Conservation (phyloP, 768 basidiomycete genomes). For the Cantharellus anzutake region DNA sequence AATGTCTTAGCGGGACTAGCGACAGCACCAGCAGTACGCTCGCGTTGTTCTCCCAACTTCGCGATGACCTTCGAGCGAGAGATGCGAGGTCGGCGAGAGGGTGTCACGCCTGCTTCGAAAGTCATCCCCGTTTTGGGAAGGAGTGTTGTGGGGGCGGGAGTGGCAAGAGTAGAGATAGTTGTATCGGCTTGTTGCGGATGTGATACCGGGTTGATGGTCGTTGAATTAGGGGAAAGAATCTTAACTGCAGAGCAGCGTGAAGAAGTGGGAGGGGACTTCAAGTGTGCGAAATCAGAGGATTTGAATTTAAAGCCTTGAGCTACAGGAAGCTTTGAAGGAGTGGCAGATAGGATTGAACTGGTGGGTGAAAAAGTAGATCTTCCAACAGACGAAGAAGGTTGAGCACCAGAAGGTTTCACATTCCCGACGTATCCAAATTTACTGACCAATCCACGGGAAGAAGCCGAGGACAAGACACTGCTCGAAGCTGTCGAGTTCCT, state of each 20-base stretch:
- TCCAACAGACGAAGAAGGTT: background rate
- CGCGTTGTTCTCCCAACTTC: conserved; percentile 6
- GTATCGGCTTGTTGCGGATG: background rate
- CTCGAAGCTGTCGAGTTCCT: background rate
- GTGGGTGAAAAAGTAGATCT: background rate
- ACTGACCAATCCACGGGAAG: background rate
- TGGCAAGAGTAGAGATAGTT: background rate
- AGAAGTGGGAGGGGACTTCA: background rate
- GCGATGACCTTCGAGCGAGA: conserved; percentile 9
- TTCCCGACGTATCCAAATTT: background rate
- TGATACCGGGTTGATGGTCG: background rate
- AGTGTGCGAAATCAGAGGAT: background rate
- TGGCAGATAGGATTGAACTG: background rate
- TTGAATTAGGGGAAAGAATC: too few species aligned
- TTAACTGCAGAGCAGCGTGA: too few species aligned
- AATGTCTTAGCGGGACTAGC: background rate
- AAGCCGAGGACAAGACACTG: background rate
- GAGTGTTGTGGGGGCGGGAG: background rate
- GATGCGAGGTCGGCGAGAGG: conserved; percentile 4
- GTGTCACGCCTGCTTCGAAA: background rate
- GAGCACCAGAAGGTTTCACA: background rate
- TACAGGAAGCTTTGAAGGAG: background rate
- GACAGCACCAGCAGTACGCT: background rate
- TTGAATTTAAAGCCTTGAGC: background rate
- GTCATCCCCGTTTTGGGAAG: background rate